Conservation (phyloP, 2,329 filamentous ascomycete species). For the Chrysoporthe puriensis region DNA sequence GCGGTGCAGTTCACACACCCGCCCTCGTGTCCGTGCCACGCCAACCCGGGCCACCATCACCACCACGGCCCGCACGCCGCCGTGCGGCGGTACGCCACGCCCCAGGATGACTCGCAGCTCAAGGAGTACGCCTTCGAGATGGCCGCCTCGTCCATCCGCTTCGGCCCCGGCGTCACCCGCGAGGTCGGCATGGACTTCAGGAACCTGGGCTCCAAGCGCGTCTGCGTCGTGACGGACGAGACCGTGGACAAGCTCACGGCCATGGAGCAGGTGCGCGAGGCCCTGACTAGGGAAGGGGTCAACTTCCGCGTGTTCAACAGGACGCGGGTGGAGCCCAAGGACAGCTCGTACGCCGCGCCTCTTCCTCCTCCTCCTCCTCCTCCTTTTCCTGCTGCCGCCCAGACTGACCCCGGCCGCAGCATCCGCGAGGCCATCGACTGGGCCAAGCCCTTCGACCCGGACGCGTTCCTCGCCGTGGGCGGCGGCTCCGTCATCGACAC, state of each 20-base stretch:
- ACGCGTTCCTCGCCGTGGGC: constrained; percentile 91
- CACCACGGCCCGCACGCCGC: constrained; percentile 44
- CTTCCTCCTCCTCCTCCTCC: no score
- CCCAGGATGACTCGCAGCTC: constrained; percentile 69
- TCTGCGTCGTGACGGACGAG: constrained; percentile 88
- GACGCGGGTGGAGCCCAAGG: constrained; percentile 88
- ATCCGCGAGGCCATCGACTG: constrained; percentile 78
- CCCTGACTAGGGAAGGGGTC: constrained; percentile 76
- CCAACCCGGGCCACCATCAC: constrained; percentile 81
- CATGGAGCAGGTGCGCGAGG: constrained; percentile 87
- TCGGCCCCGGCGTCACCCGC: constrained; percentile 89
- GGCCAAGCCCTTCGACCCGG: constrained; percentile 77
- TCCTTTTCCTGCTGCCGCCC: not conserved
- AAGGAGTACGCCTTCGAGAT: constrained; percentile 99
- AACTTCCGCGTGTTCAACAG: constrained; percentile 80
- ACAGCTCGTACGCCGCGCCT: constrained; percentile 70
- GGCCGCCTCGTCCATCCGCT: constrained; percentile 93
- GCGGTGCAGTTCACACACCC: constrained; percentile 92
- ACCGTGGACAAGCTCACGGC: constrained; percentile 83
- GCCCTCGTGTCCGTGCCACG: constrained; percentile 88
- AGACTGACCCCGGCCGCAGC: constrained; percentile 3
- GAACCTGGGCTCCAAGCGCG: constrained; percentile 84
- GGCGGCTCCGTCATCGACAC: constrained; percentile 97
- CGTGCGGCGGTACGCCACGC: constrained; percentile 69
- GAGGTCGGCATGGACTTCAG: constrained; percentile 98